Percentiles rank a stretch among this genome's conserved stretches.
phyloP scores from a whole-genome alignment of 2,329 filamentous ascomycete genomes.

The Drechslerella coelobrocha region DNA sequence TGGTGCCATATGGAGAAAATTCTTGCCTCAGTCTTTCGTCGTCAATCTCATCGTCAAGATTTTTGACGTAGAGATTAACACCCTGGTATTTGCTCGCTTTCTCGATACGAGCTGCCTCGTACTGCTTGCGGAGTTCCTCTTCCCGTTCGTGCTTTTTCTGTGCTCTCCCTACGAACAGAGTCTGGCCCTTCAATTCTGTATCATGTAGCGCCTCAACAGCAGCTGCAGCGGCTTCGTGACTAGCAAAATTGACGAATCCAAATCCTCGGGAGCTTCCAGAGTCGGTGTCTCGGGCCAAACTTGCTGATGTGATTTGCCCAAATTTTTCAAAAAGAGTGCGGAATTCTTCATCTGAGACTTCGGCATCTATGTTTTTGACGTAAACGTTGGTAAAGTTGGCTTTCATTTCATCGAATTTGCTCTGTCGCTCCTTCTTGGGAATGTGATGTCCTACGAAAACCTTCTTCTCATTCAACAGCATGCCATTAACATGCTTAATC shows the following conservation, averaged over 20 bases:
- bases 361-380: constrained; percentile 92
- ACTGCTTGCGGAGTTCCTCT: constrained; percentile 98
- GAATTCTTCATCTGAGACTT: constrained; percentile 92
- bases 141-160: constrained; percentile 99
- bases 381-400: constrained; percentile 99
- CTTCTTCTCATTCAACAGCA: constrained; percentile 99
- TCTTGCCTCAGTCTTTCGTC: constrained; percentile 96
- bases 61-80: constrained; percentile 99
- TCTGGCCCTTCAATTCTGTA: constrained; percentile 90
- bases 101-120: constrained; percentile 95
- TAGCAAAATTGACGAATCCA: constrained; percentile 94
- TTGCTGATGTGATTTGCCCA: constrained; percentile 93
- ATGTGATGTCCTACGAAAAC: constrained; percentile 99
- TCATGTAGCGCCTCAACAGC: constrained; percentile 93
- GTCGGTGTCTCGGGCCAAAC: constrained; percentile 84
- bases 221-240: constrained; percentile 82
- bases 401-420: constrained; percentile 99
- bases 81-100: constrained; percentile 99
- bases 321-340: constrained; percentile 88
- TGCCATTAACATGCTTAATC: constrained; percentile 99
- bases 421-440: constrained; percentile 99
- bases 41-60: constrained; percentile 93
- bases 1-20: constrained; percentile 88
- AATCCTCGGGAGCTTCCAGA: constrained; percentile 90
- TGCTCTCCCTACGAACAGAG: constrained; percentile 95